A percentile compares a stretch with the other conserved stretches of the same genome.
Evolutionary conservation across 2,329 filamentous ascomycete species (phyloP).

Genomic region (Diplocarpon mali): DNA sequence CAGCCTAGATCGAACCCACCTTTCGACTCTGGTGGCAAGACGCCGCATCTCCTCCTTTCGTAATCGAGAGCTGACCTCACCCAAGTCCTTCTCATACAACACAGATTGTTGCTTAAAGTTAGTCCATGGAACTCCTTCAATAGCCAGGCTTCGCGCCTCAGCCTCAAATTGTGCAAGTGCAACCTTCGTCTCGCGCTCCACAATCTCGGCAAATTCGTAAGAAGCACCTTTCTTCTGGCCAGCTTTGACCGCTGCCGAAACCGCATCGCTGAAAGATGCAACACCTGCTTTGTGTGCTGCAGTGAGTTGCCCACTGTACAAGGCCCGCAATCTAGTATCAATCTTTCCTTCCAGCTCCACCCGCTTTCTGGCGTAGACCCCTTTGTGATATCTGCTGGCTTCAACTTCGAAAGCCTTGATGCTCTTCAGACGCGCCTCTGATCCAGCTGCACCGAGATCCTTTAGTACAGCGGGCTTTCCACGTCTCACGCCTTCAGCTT

Average conservation of each 20-base stretch:
- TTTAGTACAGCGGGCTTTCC: constrained; percentile 64
- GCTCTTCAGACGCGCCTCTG: constrained; percentile 57
- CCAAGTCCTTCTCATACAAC: constrained; percentile 81
- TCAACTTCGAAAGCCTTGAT: constrained; percentile 81
- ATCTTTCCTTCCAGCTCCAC: constrained; percentile 78
- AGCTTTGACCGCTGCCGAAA: constrained; percentile 74
- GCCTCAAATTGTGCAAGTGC: constrained; percentile 64
- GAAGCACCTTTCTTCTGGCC: constrained; percentile 84
- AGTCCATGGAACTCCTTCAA: constrained; percentile 78
- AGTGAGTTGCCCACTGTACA: constrained; percentile 80
- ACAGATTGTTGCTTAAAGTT: constrained; percentile 71
- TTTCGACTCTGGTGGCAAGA: constrained; percentile 79
- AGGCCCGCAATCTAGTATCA: constrained; percentile 73
- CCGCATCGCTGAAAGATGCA: constrained; percentile 72
- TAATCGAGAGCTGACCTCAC: constrained; percentile 73
- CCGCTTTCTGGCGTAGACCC: constrained; percentile 78
- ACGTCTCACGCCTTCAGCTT: constrained; percentile 60
- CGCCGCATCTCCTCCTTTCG: constrained; percentile 94
- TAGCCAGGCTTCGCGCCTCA: constrained; percentile 62
- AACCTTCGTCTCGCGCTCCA: constrained; percentile 68
- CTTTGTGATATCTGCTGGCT: constrained; percentile 93
- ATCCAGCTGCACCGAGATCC: constrained; percentile 65
- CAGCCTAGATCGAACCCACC: constrained; percentile 83
- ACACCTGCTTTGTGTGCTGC: constrained; percentile 87
- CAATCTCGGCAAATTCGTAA: constrained; percentile 95